Percentiles rank a stretch among this genome's conserved stretches.
These are phyloP conservation scores for Reutealis trisperma DNA, from an alignment of 345 rosid genomes.

Conservation along the genomic window DNA sequence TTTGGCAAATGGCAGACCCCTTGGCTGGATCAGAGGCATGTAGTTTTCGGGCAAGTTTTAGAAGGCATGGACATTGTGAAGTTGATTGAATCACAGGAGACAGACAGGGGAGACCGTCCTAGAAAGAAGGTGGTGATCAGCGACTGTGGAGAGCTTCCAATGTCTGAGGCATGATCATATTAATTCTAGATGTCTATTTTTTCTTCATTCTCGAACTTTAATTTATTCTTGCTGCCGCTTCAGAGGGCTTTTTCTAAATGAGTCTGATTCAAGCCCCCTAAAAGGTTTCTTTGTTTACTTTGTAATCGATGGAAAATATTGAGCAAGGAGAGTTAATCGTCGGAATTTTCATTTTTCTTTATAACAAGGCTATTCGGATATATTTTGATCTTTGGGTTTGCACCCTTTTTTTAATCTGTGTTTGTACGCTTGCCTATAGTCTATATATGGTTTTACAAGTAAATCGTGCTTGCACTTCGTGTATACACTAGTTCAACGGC, in stretches of 20 bases:
- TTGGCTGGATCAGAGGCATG: constrained; percentile 95
- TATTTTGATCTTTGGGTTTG: background rate
- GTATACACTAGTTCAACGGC: too few species aligned
- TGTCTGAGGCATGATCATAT: constrained; percentile 45
- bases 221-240: background rate
- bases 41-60: constrained; percentile 92
- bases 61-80: constrained; percentile 92
- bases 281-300: background rate
- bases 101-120: constrained; percentile 97
- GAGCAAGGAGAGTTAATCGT: background rate
- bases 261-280: background rate
- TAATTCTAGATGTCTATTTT: background rate
- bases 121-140: constrained; percentile 77
- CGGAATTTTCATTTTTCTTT: background rate
- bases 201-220: constrained; percentile 6
- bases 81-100: constrained; percentile 78
- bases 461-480: too few species aligned
- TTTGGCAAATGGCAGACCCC: constrained; percentile 64
- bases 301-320: constrained; percentile 14
- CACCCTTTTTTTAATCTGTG: background rate
- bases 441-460: too few species aligned
- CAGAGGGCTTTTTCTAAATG: background rate
- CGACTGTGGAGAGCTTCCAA: constrained; percentile 91
- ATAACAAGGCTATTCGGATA: background rate
- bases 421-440: too few species aligned